Evolutionary conservation across 139 green algal species (phyloP).

Genomic region (Parachlorella kessleri): DNA sequence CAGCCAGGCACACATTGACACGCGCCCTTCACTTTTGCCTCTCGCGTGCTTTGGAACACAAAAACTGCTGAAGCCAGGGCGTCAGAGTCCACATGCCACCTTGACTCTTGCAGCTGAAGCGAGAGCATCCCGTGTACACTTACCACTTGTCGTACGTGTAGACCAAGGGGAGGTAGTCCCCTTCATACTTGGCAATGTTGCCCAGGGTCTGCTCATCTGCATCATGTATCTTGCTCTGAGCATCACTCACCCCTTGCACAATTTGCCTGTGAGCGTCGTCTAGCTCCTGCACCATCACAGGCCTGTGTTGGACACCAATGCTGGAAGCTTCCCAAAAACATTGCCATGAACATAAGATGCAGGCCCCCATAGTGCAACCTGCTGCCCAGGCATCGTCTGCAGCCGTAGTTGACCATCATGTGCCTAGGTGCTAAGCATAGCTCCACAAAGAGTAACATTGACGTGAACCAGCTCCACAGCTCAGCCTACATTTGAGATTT

Average conservation of each 20-base stretch:
- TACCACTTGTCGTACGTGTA: conserved; percentile 13
- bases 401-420: too few relatives aligned
- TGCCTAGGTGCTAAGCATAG: neutral
- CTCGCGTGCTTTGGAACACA: too few relatives aligned
- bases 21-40: too few relatives aligned
- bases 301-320: neutral
- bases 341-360: neutral
- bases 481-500: neutral
- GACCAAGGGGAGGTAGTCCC: neutral
- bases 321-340: neutral
- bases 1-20: too few relatives aligned
- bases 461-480: neutral
- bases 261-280: neutral
- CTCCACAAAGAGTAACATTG: neutral
- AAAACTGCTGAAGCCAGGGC: too few relatives aligned
- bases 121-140: too few relatives aligned
- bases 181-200: conserved; percentile 5
- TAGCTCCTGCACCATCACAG: neutral
- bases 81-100: too few relatives aligned
- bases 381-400: neutral
- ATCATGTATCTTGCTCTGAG: neutral
- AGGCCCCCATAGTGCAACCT: neutral
- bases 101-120: too few relatives aligned
- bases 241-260: neutral
- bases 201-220: conserved; percentile 10